phyloP scores from a whole-genome alignment of 2,329 filamentous ascomycete species.

The Pseudonectria foliicola region DNA sequence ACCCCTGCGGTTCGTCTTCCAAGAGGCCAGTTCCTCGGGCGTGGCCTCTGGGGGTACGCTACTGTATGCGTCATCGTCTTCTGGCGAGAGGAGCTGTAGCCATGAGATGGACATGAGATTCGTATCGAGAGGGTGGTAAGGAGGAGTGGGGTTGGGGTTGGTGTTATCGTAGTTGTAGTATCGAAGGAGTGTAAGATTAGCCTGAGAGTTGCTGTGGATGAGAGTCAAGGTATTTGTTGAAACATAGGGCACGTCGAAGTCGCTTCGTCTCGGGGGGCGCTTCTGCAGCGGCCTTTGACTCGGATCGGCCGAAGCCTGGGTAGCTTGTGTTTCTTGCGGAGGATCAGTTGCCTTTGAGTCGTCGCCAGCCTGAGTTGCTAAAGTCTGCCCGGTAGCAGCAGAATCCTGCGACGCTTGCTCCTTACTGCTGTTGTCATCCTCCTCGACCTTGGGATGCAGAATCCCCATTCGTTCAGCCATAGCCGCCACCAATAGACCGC shows the following conservation, averaged over 20 bases:
- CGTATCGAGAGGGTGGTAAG: constrained; percentile 70
- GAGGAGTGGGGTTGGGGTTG: constrained; percentile 48
- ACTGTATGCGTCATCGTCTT: constrained; percentile 65
- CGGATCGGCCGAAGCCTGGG: constrained; percentile 2
- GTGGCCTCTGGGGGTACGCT: constrained; percentile 54
- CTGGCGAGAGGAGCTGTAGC: constrained; percentile 80
- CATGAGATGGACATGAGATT: constrained; percentile 82
- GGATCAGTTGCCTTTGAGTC: constrained; percentile 5
- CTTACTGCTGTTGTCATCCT: constrained; percentile 7
- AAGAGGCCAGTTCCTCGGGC: constrained; percentile 54
- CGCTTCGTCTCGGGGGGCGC: constrained; percentile 30
- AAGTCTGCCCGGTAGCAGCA: constrained; percentile 2
- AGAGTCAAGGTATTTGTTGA: constrained; percentile 71
- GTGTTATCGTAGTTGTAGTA: constrained; percentile 81
- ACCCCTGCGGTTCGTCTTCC: constrained; percentile 77
- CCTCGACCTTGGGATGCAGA: constrained; percentile 44
- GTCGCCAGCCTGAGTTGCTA: constrained; percentile 1
- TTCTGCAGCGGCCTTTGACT: constrained; percentile 17
- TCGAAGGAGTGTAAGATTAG: constrained; percentile 78
- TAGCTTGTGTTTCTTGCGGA: constrained; percentile 5
- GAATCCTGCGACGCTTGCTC: constrained; percentile 1
- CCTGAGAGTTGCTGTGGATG: constrained; percentile 74
- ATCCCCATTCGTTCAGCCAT: constrained; percentile 87
- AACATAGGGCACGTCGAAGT: constrained; percentile 59
- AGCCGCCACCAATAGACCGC: constrained; percentile 72